These are phyloP conservation scores for Colletotrichum godetiae DNA, from an alignment of 2,329 filamentous ascomycete species.

Conservation along the genomic window DNA sequence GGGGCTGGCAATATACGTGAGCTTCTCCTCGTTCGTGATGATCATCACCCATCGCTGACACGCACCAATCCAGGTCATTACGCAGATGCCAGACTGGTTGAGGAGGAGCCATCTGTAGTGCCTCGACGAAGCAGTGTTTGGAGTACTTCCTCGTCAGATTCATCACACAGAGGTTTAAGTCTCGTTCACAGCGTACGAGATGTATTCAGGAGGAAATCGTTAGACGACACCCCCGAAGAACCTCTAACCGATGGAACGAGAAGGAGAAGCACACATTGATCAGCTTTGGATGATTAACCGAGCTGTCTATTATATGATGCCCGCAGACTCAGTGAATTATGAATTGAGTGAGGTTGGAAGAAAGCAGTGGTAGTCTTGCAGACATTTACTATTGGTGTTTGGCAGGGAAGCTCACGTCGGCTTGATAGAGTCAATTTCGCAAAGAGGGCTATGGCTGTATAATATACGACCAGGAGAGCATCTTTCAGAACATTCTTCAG, in stretches of 20 bases:
- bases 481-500: too few species aligned
- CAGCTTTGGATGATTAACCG: not conserved
- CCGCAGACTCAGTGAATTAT: not conserved
- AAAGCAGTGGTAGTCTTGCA: not conserved
- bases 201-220: not conserved
- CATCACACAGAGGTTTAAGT: not conserved
- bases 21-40: not conserved
- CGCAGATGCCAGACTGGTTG: conserved; percentile 1
- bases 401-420: not conserved
- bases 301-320: not conserved
- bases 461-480: not conserved
- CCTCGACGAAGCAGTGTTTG: conserved; percentile 8
- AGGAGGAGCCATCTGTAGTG: not conserved
- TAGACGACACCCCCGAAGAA: not conserved
- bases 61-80: conserved; percentile 3
- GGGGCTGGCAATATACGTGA: conserved; percentile 28
- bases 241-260: not conserved
- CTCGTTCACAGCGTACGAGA: conserved; percentile 5
- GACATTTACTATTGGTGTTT: not conserved
- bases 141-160: conserved; percentile 6
- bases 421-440: not conserved
- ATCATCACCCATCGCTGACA: not conserved
- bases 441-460: not conserved
- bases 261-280: not conserved
- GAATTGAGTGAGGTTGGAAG: not conserved